Conservation (phyloP, 179 eudicot species). For the Patellifolia procumbens region DNA sequence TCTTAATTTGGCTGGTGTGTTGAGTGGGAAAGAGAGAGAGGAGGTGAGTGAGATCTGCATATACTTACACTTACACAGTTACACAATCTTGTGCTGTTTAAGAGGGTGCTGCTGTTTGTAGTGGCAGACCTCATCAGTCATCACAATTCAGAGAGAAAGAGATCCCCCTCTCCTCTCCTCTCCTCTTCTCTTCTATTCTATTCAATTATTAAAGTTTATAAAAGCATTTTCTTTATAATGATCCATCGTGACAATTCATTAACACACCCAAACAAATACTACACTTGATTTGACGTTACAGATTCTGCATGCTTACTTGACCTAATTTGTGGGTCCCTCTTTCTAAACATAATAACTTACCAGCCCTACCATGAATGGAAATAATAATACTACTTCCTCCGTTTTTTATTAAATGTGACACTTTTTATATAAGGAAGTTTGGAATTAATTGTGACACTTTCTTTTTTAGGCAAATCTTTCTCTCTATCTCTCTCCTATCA, state of each 20-base stretch:
- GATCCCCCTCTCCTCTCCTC: too few species aligned
- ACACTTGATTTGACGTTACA: constrained; percentile 43
- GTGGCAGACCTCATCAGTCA: constrained; percentile 24
- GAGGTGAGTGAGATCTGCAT: constrained; percentile 11
- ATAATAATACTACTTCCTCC: too few species aligned
- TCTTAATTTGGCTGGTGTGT: constrained; percentile 3
- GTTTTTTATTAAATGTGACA: too few species aligned
- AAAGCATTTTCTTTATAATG: background rate
- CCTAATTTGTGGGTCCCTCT: constrained; percentile 12
- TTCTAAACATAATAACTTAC: background rate
- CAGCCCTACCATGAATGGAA: background rate
- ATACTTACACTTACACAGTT: background rate
- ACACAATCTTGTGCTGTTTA: background rate
- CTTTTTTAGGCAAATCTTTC: too few species aligned
- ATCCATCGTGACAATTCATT: constrained; percentile 20
- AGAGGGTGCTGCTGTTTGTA: constrained; percentile 13
- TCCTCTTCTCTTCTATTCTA: too few species aligned
- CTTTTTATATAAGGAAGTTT: too few species aligned
- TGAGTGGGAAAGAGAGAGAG: constrained; percentile 6
- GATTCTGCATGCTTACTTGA: constrained; percentile 44
- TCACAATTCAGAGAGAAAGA: too few species aligned
- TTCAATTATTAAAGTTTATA: background rate
- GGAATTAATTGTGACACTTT: too few species aligned
- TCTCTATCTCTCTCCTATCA: too few species aligned
- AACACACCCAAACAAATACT: constrained; percentile 4